phyloP scores from a whole-genome alignment of 2,329 filamentous ascomycete species.

The Aspergillus uvarum region DNA sequence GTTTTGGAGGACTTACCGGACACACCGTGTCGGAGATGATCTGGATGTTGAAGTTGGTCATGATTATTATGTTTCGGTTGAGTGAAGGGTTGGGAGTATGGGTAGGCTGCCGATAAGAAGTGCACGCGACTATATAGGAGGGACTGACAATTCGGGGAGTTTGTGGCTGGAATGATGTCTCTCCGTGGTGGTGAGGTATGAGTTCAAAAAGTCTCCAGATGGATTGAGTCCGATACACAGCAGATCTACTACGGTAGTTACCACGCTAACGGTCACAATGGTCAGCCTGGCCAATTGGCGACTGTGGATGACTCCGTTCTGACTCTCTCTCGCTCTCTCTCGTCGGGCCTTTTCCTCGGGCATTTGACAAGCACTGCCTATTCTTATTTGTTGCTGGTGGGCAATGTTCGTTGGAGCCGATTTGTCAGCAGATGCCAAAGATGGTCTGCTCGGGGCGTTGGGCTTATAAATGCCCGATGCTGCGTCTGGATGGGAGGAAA shows the following conservation, averaged over 20 bases:
- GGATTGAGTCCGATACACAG: no score
- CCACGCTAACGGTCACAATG: no score
- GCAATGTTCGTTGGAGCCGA: not conserved
- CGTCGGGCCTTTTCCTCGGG: not conserved
- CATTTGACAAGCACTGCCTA: not conserved
- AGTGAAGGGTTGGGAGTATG: no score
- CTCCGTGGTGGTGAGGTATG: not conserved
- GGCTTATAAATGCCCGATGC: not conserved
- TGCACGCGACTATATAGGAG: not conserved
- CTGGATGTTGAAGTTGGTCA: constrained; percentile 75
- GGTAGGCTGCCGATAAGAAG: no score
- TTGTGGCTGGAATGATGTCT: not conserved
- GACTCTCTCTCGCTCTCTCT: no score
- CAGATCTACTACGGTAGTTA: no score
- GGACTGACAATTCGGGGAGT: not conserved
- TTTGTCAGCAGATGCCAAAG: not conserved
- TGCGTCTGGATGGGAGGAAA: not conserved
- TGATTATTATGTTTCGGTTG: constrained; percentile 33
- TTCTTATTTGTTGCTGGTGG: no score
- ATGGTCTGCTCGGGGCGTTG: not conserved
- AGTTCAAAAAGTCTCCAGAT: no score
- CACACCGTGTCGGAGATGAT: constrained; percentile 81
- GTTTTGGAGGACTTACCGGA: constrained; percentile 46
- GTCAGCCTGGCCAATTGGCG: no score
- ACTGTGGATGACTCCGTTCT: no score